A percentile compares a stretch with the other conserved stretches of the same genome.
Evolutionary conservation across 331 rosid species (phyloP).

Genomic region (Arachis monticola): DNA sequence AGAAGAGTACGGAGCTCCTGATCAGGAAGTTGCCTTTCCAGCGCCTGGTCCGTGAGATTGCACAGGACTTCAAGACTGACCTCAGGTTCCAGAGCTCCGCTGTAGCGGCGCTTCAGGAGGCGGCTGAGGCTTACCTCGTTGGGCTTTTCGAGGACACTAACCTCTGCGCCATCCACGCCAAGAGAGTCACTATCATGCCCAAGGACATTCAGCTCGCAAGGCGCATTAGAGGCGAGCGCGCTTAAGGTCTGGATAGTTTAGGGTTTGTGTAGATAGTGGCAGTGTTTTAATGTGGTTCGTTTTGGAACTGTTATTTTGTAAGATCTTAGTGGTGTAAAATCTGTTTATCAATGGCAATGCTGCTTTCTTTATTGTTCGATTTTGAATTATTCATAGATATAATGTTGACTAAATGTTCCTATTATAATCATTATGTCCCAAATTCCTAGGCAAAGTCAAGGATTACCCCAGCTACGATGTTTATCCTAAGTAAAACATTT

Average conservation of each 20-base stretch:
- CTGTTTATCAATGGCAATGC: not conserved
- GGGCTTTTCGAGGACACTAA: conserved; percentile 72
- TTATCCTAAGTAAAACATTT: no score
- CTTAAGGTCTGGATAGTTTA: conserved; percentile 22
- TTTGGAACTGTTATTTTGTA: not conserved
- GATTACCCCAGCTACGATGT: no score
- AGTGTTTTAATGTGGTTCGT: not conserved
- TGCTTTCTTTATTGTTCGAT: not conserved
- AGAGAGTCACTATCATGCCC: conserved; percentile 77
- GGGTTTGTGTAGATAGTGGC: conserved; percentile 34
- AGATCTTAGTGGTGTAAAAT: not conserved
- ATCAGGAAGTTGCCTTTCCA: conserved; percentile 73
- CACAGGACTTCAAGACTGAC: conserved; percentile 79
- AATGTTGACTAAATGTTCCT: no score
- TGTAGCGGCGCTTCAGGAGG: conserved; percentile 70
- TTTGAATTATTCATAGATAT: not conserved
- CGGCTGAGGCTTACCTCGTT: conserved; percentile 64
- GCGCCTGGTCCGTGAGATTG: conserved; percentile 69
- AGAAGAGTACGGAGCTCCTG: conserved; percentile 75
- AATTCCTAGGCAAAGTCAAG: no score
- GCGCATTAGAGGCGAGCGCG: conserved; percentile 76
- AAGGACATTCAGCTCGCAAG: conserved; percentile 79
- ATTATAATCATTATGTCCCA: no score
- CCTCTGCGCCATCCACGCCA: conserved; percentile 69
- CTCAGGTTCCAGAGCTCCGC: conserved; percentile 78